Evolutionary conservation across 1,284 basidiomycete species (phyloP).

Genomic region (Mycena sp.): DNA sequence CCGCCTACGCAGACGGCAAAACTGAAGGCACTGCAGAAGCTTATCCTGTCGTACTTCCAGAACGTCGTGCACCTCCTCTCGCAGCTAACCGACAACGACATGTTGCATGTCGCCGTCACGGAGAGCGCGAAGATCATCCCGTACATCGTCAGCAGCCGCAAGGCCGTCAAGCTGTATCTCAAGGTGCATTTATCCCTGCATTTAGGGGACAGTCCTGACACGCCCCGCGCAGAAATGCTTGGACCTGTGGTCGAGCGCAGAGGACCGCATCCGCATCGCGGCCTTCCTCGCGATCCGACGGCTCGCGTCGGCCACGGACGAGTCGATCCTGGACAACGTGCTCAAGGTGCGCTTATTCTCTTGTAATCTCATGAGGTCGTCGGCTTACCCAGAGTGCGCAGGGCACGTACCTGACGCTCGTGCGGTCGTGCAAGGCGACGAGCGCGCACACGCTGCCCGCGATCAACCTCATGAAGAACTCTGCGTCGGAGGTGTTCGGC

Average conservation of each 20-base stretch:
- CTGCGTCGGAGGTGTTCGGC: constrained; percentile 92
- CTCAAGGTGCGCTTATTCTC: constrained; percentile 89
- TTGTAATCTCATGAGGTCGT: not conserved
- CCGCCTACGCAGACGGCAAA: constrained; percentile 79
- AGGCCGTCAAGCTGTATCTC: constrained; percentile 84
- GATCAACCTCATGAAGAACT: constrained; percentile 98
- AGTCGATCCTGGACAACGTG: constrained; percentile 85
- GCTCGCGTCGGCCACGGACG: constrained; percentile 84
- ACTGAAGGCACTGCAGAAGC: constrained; percentile 84
- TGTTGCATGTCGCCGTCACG: constrained; percentile 76
- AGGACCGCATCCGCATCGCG: constrained; percentile 87
- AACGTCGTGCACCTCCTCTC: constrained; percentile 84
- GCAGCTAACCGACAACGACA: constrained; percentile 77
- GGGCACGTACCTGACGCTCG: constrained; percentile 87
- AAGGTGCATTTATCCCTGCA: constrained; percentile 74
- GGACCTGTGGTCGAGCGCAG: constrained; percentile 81
- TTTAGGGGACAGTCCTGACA: too few species aligned
- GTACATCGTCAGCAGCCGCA: constrained; percentile 85
- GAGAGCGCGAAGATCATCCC: constrained; percentile 91
- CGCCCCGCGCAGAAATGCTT: constrained; percentile 70
- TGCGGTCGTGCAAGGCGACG: constrained; percentile 86
- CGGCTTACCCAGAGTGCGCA: constrained; percentile 41
- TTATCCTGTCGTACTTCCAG: constrained; percentile 90
- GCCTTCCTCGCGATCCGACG: constrained; percentile 89
- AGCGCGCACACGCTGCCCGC: constrained; percentile 90